These are phyloP conservation scores for Diplocarpon rosae DNA, from an alignment of 2,329 filamentous ascomycete genomes.

Conservation along the genomic window DNA sequence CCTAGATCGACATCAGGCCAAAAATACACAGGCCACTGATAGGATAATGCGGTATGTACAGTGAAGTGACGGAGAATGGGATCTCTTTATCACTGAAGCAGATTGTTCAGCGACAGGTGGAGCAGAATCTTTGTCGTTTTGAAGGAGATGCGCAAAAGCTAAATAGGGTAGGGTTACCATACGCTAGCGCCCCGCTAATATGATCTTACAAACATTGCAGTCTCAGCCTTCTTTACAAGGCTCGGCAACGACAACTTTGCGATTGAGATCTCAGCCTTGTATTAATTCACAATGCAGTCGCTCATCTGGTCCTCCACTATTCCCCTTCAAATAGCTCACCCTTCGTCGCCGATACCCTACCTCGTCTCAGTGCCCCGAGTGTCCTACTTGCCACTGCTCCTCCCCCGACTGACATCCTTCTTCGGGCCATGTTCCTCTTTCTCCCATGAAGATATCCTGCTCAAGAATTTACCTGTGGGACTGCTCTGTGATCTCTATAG, in stretches of 20 bases:
- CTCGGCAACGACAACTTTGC: background rate
- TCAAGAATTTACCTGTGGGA: constrained; percentile 62
- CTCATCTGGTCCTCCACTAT: constrained; percentile 27
- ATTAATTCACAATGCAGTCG: constrained; percentile 17
- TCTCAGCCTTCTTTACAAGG: background rate
- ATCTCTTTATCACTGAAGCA: too few species aligned
- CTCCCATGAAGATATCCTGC: constrained; percentile 53
- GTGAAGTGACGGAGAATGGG: too few species aligned
- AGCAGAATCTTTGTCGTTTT: too few species aligned
- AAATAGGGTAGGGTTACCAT: too few species aligned
- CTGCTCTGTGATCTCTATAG: constrained; percentile 57
- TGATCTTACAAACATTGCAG: too few species aligned
- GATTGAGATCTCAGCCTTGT: background rate
- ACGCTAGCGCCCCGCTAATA: too few species aligned
- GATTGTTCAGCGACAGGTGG: too few species aligned
- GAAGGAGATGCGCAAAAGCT: too few species aligned
- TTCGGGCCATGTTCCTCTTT: constrained; percentile 48
- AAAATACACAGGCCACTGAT: too few species aligned
- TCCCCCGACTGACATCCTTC: constrained; percentile 51
- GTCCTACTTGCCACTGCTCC: constrained; percentile 57
- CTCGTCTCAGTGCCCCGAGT: constrained; percentile 50
- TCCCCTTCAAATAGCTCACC: constrained; percentile 26
- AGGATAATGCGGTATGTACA: too few species aligned
- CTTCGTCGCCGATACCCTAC: constrained; percentile 24
- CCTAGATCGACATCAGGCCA: too few species aligned